phyloP scores from a whole-genome alignment of 1,139 yeast genomes.

The Magnusiomyces magnusii region DNA sequence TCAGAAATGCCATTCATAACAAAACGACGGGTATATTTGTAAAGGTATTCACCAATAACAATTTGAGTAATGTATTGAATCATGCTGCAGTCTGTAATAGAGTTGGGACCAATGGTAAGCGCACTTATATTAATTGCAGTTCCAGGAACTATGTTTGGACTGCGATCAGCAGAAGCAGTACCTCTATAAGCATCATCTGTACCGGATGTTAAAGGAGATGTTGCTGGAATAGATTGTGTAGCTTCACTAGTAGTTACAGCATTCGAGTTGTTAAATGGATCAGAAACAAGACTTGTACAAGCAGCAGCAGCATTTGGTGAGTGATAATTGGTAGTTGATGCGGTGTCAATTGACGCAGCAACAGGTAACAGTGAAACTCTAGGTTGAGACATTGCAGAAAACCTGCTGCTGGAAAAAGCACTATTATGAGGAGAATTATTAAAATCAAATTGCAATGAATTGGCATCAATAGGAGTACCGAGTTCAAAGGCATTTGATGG shows the following conservation, averaged over 20 bases:
- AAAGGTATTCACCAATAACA: slow-evolving; percentile 84
- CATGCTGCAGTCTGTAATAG: slow-evolving; percentile 59
- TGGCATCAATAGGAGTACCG: not conserved
- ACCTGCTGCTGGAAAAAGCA: not conserved
- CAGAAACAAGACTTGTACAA: not conserved
- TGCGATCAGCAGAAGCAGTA: not conserved
- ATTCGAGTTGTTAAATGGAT: too few relatives aligned
- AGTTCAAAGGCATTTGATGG: not conserved
- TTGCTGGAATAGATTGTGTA: not conserved
- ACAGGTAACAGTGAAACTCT: not conserved
- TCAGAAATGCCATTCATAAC: slow-evolving; percentile 70
- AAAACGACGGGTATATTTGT: slow-evolving; percentile 79
- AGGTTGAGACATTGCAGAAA: not conserved
- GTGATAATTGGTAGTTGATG: not conserved
- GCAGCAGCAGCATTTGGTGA: not conserved
- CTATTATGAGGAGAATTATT: not conserved
- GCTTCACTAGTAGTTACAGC: not conserved
- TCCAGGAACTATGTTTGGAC: slow-evolving; percentile 11
- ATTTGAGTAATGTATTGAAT: slow-evolving; percentile 87
- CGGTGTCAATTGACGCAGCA: not conserved
- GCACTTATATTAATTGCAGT: slow-evolving; percentile 22
- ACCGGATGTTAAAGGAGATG: not conserved
- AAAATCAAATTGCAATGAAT: not conserved
- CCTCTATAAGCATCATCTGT: not conserved
- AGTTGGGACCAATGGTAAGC: slow-evolving; percentile 54